Evolutionary conservation across 768 basidiomycete species (phyloP), one percentile per base, ranked within the genome.

Genomic region (Auriscalpium microsporum): DNA sequence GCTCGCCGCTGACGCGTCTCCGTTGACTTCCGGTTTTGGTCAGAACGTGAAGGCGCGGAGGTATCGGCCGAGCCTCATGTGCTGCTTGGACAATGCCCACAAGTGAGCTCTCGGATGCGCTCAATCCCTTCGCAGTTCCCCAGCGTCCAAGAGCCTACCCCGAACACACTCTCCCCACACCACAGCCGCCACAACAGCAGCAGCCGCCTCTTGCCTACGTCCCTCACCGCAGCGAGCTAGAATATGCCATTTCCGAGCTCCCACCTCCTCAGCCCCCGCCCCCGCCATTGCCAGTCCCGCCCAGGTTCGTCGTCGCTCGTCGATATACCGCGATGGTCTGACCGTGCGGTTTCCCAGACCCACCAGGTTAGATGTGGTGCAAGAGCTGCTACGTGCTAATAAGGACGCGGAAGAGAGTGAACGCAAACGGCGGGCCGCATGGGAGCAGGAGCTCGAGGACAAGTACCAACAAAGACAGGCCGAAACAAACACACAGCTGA

Each of bases 91-190:
- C 52, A 42, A 84, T 84, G 83, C 72, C 78, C 62, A 77, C 81
- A 57, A 89, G 86, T 72, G 86, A 89, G 68, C 80, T 90, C 55
- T 84, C 83, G 9, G 82, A 90, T 65, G 87, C 87, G 6, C 82
- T 90, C 63, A 90, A 89, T 67, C 86, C 86, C 10, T 73, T 81
- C 64, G 74, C 79, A 55, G 75, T 73, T 37, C 78, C 79, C 52
- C 63, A 45, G 33, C 21, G 46, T 16, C 33, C 69, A 48, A 55
- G 45, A 44, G 35, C 53, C 70, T 55, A 61, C 48, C 21, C 52
- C 8, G 14, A 54, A 7, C 48, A 51, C 17, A 48, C 21, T 38
- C 35, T 8, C 47, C 53, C 36, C 50, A 19, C 21, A 37, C 46
- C 21, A 49, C 54, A 11, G 9, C 51, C 9, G 53, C 45, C n/a